Percentiles rank a stretch among this genome's conserved stretches.
Evolutionary conservation across 257 asterid species (phyloP).

Genomic region (Rauvolfia tetraphylla): DNA sequence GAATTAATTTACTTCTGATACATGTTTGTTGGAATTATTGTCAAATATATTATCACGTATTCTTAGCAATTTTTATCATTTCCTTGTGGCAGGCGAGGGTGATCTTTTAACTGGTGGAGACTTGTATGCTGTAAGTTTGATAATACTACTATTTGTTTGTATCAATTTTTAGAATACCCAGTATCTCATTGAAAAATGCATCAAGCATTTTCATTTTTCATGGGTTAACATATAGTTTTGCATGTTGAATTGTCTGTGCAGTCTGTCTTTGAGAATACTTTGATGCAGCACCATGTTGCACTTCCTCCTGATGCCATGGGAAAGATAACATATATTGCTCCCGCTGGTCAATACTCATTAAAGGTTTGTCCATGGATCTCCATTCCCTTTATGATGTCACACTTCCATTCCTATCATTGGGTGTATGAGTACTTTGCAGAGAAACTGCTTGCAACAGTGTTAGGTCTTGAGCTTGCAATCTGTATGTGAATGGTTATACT

Average conservation of each 20-base stretch:
- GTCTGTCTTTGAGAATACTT: slow-evolving; percentile 84
- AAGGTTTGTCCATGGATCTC: slow-evolving; percentile 45
- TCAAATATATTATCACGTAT: neutral
- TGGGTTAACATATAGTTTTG: neutral
- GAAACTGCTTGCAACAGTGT: neutral
- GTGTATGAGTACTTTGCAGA: neutral
- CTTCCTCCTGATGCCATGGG: slow-evolving; percentile 99
- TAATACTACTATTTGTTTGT: slow-evolving; percentile 13
- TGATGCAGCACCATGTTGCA: slow-evolving; percentile 81
- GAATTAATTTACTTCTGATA: neutral
- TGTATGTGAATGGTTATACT: neutral
- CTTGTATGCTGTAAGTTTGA: slow-evolving; percentile 80
- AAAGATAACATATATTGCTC: slow-evolving; percentile 85
- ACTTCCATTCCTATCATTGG: neutral
- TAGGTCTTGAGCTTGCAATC: neutral
- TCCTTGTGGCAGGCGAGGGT: slow-evolving; percentile 73
- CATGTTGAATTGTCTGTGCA: slow-evolving; percentile 28
- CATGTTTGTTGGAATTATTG: neutral
- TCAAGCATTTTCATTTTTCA: neutral
- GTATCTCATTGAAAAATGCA: neutral
- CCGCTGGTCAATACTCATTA: slow-evolving; percentile 87
- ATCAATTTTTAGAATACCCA: neutral
- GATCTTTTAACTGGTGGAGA: slow-evolving; percentile 94
- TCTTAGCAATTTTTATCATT: slow-evolving; percentile 13
- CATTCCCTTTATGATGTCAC: neutral